Conservation (phyloP, 73 alveolate species). For the Paramecium primaurelia region DNA sequence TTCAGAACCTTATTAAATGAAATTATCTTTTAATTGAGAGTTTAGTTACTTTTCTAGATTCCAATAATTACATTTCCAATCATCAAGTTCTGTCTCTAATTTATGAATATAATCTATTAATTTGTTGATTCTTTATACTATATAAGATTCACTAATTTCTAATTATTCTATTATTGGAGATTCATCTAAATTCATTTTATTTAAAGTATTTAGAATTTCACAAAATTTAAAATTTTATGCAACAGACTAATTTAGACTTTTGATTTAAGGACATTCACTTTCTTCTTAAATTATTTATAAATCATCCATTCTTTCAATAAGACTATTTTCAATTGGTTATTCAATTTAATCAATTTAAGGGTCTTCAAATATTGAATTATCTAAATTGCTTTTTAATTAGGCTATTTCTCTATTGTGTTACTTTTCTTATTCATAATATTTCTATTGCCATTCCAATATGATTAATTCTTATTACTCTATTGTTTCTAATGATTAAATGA, state of each 20-base stretch:
- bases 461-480: neutral
- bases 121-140: neutral
- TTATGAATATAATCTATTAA: neutral
- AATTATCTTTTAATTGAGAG: neutral
- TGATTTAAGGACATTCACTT: neutral
- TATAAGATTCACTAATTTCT: neutral
- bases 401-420: neutral
- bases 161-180: neutral
- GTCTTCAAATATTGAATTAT: neutral
- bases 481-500: neutral
- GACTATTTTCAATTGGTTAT: neutral
- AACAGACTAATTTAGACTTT: neutral
- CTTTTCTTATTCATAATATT: neutral
- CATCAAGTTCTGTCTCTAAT: neutral
- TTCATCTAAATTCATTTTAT: neutral
- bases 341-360: neutral
- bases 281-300: neutral
- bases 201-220: neutral
- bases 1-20: neutral
- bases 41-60: neutral
- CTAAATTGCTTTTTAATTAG: neutral
- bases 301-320: neutral
- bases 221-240: neutral
- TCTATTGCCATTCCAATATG: neutral
- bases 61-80: conserved; percentile 29